phyloP scores from a whole-genome alignment of 495 filamentous ascomycete genomes.

The Trichoderma parareesei region DNA sequence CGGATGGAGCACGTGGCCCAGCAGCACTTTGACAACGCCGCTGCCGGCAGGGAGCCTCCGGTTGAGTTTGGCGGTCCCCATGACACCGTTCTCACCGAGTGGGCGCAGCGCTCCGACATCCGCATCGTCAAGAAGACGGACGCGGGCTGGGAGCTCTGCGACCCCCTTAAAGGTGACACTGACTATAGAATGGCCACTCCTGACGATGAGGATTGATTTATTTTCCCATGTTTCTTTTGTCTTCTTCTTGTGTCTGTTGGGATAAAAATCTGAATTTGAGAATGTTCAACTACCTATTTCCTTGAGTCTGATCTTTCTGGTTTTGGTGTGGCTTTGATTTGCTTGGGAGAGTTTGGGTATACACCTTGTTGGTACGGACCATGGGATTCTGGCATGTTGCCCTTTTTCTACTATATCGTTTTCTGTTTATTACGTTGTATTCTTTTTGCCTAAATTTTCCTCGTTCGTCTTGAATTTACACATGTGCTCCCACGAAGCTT shows the following conservation, averaged over 20 bases:
- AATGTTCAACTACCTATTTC: too few relatives aligned
- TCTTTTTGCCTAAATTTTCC: too few relatives aligned
- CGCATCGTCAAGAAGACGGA: conserved; percentile 27
- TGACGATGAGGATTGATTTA: not conserved
- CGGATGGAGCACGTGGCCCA: conserved; percentile 83
- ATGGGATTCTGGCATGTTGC: too few relatives aligned
- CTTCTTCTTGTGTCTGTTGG: not conserved
- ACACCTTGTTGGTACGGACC: too few relatives aligned
- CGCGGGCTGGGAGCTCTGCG: conserved; percentile 25
- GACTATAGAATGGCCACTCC: conserved; percentile 8
- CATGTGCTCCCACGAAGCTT: too few relatives aligned
- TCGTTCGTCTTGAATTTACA: too few relatives aligned
- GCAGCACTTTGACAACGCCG: conserved; percentile 60
- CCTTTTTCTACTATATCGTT: too few relatives aligned
- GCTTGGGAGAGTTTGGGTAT: too few relatives aligned
- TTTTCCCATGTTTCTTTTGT: not conserved
- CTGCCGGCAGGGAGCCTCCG: conserved; percentile 22
- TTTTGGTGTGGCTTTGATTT: too few relatives aligned
- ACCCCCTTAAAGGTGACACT: conserved; percentile 25
- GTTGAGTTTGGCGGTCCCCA: conserved; percentile 31
- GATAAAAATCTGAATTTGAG: too few relatives aligned
- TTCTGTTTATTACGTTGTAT: too few relatives aligned
- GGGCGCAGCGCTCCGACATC: conserved; percentile 35
- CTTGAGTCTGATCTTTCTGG: too few relatives aligned
- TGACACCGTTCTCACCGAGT: conserved; percentile 34